Evolutionary conservation across 257 asterid genomes (phyloP).

Genomic region (Solanum verrucosum): DNA sequence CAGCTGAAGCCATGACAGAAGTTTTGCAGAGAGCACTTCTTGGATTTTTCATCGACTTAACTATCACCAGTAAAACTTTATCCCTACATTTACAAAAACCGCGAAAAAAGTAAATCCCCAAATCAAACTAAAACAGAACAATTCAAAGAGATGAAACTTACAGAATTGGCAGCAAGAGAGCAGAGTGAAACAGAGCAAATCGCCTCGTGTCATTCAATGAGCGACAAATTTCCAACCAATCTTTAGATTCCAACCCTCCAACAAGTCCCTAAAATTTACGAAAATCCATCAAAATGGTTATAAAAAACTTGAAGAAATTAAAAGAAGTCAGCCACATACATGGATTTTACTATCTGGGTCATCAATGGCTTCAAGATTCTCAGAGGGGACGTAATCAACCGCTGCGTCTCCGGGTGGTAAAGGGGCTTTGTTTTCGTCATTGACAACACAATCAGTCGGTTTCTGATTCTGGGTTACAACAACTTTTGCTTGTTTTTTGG

Average conservation of each 20-base stretch:
- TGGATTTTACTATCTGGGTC: conserved; percentile 61
- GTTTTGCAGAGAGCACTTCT: conserved; percentile 95
- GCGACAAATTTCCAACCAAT: conserved; percentile 89
- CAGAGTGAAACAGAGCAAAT: conserved; percentile 61
- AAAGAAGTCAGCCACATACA: conserved; percentile 18
- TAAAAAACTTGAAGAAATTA: background rate
- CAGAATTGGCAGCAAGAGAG: conserved; percentile 60
- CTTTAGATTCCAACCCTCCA: conserved; percentile 86
- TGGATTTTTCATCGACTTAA: conserved; percentile 88
- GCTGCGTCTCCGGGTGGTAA: conserved; percentile 41
- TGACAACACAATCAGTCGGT: conserved; percentile 35
- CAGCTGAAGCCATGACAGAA: conserved; percentile 84
- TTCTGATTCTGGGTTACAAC: conserved; percentile 15
- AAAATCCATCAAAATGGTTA: background rate
- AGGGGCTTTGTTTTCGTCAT: conserved; percentile 68
- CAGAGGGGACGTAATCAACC: conserved; percentile 66
- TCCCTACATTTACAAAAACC: conserved; percentile 30
- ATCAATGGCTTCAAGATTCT: conserved; percentile 40
- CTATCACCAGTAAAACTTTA: conserved; percentile 48
- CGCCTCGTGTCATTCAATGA: conserved; percentile 76
- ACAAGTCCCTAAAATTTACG: conserved; percentile 47
- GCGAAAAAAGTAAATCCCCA: background rate
- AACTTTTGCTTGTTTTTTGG: conserved; percentile 65
- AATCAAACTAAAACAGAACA: background rate
- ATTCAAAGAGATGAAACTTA: conserved; percentile 14